Evolutionary conservation across 441 rosid genomes (phyloP), one percentile per base, ranked within the genome.

Genomic region (Pelargonium exstipulatum): DNA sequence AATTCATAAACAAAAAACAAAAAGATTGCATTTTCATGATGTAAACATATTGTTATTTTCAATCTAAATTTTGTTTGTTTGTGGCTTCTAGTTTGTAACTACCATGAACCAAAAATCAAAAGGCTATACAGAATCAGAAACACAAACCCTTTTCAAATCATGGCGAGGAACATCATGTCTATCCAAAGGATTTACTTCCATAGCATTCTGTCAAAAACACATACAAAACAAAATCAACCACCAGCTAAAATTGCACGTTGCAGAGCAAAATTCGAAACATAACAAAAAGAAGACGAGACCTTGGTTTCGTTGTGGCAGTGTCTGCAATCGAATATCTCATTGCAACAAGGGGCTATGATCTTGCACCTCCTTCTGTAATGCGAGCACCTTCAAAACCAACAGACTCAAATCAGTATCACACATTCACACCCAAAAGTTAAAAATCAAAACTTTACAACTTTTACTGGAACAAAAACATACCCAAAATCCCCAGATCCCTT

Each of bases 311-410:
- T 80, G 72, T 93, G 98, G 76, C 98, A 93, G 72, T 91, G 98
- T 48, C 87, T 96, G 69, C 98, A 93, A 83, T 83, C 89, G 81
- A 88, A 89, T 32, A 88, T 68, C 82, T 88, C 93, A 62, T 80
- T 81, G 69, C 98, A 93, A 78, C 97, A 93, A 65, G 98, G 98
- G 65, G 97, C 95, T 84, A 84, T 88, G 67, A 93, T 83, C 72
- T 76, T 78, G 69, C 96, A 93, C 71, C 93, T 85, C 78, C 97
- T 71, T 42, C 77, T 81, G 76, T 89, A 93, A 74, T 91, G 96
- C 5, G 79, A 73, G 74, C 96, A 93, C 68, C 96, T 93, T 82
- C 75, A 81, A 65, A 70, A 35, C n/a, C n/a, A 48, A 3, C 53
- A 48, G 53, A 48, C n/a, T 0, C 53, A 48, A 48, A 12, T 48